These are phyloP conservation scores for Aspergillus melleus DNA, from an alignment of 2,329 filamentous ascomycete genomes.

Conservation along the genomic window DNA sequence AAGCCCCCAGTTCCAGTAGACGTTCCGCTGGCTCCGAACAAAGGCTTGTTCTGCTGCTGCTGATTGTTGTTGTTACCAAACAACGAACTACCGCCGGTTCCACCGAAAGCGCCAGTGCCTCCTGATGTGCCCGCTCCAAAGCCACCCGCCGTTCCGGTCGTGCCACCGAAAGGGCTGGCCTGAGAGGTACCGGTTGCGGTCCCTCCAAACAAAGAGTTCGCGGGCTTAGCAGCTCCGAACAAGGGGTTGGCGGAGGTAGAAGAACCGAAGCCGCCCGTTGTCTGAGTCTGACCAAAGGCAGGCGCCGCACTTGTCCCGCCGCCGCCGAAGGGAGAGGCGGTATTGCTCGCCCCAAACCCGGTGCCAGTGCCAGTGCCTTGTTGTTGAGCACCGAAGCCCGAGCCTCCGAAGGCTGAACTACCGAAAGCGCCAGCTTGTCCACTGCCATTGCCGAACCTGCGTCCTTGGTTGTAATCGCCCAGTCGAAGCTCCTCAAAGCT, in stretches of 20 bases:
- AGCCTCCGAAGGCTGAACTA: constrained; percentile 57
- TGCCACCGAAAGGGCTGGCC: constrained; percentile 41
- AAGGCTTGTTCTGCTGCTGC: constrained; percentile 36
- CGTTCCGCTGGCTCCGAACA: constrained; percentile 35
- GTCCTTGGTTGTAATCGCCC: constrained; percentile 84
- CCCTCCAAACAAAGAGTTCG: constrained; percentile 37
- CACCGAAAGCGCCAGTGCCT: constrained; percentile 34
- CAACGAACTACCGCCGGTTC: constrained; percentile 26
- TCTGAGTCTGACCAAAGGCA: constrained; percentile 47
- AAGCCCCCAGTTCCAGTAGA: constrained; percentile 33
- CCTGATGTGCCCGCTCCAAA: constrained; percentile 27
- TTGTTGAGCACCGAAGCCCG: constrained; percentile 47
- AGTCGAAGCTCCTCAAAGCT: constrained; percentile 80
- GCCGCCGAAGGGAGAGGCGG: constrained; percentile 44
- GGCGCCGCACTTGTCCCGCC: constrained; percentile 37
- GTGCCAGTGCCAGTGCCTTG: constrained; percentile 17
- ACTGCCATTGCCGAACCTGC: constrained; percentile 77
- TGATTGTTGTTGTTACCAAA: constrained; percentile 44
- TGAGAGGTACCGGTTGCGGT: constrained; percentile 31
- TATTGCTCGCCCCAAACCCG: constrained; percentile 40
- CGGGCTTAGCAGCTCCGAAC: constrained; percentile 47
- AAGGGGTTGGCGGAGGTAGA: constrained; percentile 35
- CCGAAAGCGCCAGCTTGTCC: constrained; percentile 83
- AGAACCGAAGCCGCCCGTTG: constrained; percentile 40
- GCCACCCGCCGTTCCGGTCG: constrained; percentile 35